Evolutionary conservation across 106 monocot genomes (phyloP).

Genomic region (Dendrobium chrysotoxum): DNA sequence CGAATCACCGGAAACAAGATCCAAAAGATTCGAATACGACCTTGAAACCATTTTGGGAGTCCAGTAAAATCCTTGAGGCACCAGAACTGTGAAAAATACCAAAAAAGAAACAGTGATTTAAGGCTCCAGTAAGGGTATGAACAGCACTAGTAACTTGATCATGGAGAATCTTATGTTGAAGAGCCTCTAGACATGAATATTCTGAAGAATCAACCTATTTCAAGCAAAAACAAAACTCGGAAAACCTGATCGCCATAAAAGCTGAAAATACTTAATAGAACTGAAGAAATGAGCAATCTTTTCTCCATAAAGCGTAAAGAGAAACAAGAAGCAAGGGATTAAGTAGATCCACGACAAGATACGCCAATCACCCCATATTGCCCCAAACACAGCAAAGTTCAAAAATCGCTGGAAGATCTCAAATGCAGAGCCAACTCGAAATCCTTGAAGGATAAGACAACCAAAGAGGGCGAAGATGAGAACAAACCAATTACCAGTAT

Average conservation of each 20-base stretch:
- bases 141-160: neutral
- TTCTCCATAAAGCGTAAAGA: neutral
- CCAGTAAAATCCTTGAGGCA: neutral
- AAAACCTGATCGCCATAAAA: neutral
- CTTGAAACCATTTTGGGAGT: slow-evolving; percentile 34
- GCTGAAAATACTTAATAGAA: neutral
- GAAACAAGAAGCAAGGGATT: neutral
- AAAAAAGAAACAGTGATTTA: neutral
- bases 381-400: neutral
- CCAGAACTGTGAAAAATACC: neutral
- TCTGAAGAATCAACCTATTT: too few species aligned
- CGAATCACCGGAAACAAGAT: slow-evolving; percentile 30
- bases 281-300: neutral
- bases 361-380: neutral
- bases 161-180: neutral
- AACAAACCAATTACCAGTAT: neutral
- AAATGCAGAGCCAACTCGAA: neutral
- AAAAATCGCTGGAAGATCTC: neutral
- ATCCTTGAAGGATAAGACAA: neutral
- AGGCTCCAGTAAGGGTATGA: neutral
- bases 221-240: neutral
- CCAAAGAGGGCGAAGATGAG: neutral
- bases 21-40: slow-evolving; percentile 44
- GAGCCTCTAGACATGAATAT: too few species aligned
- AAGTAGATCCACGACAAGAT: neutral